Evolutionary conservation across 1,284 basidiomycete species (phyloP), one percentile per base, ranked within the genome.

Genomic region (Trichosporon sp.): DNA sequence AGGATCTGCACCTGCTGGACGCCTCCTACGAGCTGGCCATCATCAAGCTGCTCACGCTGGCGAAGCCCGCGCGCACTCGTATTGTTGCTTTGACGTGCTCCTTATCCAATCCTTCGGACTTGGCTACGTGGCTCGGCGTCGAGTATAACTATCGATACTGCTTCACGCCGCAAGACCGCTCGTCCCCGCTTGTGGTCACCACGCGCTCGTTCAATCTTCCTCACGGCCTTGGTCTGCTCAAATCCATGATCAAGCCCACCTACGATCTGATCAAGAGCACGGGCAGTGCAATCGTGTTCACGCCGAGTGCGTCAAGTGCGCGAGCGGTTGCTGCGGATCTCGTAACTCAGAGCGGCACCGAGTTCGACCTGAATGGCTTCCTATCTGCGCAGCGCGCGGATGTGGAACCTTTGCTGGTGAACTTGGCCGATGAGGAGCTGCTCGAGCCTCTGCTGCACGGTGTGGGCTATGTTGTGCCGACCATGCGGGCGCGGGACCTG

Each of bases 211-310:
- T 97, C 81, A 89, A 89, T 29, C 89, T 94, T 61, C 86, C 92
- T 0, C 89, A 95, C 73, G 95, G 93, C 4, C 85, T 89, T 0
- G 88, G 90, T 1, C 83, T 98, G 29, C 89, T 95, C 80, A 95
- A 95, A 73, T 85, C 88, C 1, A 96, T 99, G 89, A 85, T 90
- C 57, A 96, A 95, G 77, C 94, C 96, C 4, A 88, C 89, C 0
- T 92, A 95, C 76, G 81, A 86, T 13, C 87, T 78, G 9, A 72
- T 83, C 73, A 81, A 71, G 67, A 85, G 32, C 80, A 77, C 81
- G 13, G 80, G 79, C 2, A 71, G 78, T 10, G 72, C 77, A 2
- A 85, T 99, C 68, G 83, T 97, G n/a, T 95, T 99, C 76, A 90
- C 95, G 0, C 91, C 96, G 3, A 94, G 93, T 21, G 85, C 87